Percentiles rank a stretch among this genome's conserved stretches.
These are phyloP conservation scores for Coffea canephora DNA, from an alignment of 257 asterid genomes.

Conservation along the genomic window DNA sequence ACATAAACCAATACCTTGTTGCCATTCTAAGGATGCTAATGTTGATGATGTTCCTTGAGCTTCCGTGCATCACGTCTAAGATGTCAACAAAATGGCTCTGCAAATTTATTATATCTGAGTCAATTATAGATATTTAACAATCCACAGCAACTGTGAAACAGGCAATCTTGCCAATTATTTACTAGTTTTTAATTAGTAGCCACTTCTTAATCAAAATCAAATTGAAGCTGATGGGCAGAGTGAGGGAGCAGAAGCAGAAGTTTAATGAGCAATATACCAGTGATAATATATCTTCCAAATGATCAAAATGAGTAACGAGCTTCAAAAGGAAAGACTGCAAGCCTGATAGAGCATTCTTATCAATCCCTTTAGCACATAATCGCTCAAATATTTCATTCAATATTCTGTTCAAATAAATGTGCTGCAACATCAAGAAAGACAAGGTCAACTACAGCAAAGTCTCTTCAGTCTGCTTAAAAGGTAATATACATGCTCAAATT, in stretches of 20 bases:
- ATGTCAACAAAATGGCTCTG: slow-evolving; percentile 80
- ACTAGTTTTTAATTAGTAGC: not conserved
- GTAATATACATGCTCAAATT: slow-evolving; percentile 16
- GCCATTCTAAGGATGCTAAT: slow-evolving; percentile 64
- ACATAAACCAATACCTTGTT: slow-evolving; percentile 44
- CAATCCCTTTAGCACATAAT: slow-evolving; percentile 38
- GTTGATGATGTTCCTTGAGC: slow-evolving; percentile 61
- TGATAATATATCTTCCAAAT: slow-evolving; percentile 48
- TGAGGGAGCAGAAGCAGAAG: slow-evolving; percentile 13
- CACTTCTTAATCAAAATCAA: not conserved
- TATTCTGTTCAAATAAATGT: slow-evolving; percentile 37
- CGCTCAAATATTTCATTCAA: slow-evolving; percentile 66
- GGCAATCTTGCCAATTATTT: not conserved
- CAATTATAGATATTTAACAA: not conserved
- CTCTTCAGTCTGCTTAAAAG: slow-evolving; percentile 6
- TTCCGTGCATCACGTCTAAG: slow-evolving; percentile 71
- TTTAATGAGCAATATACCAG: slow-evolving; percentile 51
- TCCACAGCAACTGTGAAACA: not conserved
- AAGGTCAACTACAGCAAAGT: slow-evolving; percentile 11
- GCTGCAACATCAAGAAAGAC: slow-evolving; percentile 43
- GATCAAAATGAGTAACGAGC: slow-evolving; percentile 51
- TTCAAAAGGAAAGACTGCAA: slow-evolving; percentile 70
- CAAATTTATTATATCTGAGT: slow-evolving; percentile 29
- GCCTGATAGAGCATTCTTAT: slow-evolving; percentile 52
- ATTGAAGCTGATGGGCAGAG: slow-evolving; percentile 7